A percentile compares a stretch with the other conserved stretches of the same genome.
These are phyloP conservation scores for Metschnikowia lochheadii DNA, from an alignment of 805 yeast species.

Conservation along the genomic window DNA sequence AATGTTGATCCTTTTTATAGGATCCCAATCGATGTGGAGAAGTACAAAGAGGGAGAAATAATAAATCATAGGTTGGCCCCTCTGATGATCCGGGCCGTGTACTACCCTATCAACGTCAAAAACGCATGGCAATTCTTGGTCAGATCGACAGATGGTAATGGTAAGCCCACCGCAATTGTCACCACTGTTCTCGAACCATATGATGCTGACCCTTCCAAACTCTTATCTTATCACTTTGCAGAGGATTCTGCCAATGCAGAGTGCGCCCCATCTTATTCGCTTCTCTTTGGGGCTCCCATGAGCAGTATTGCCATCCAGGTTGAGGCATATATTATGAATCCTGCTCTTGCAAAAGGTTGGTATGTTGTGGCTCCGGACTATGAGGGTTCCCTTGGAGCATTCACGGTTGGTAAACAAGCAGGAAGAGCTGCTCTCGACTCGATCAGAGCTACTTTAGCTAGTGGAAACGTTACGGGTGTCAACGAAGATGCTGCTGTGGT, in stretches of 20 bases:
- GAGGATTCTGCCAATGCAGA: slow-evolving; percentile 20
- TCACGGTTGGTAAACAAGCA: slow-evolving; percentile 29
- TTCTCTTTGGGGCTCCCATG: slow-evolving; percentile 14
- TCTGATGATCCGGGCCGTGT: slow-evolving; percentile 7
- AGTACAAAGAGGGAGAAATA: slow-evolving; percentile 10
- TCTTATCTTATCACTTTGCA: slow-evolving; percentile 20
- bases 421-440: slow-evolving; percentile 31
- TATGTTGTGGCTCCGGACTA: slow-evolving; percentile 33
- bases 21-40: slow-evolving; percentile 6
- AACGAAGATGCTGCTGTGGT: slow-evolving; percentile 18
- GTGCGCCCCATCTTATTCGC: slow-evolving; percentile 22
- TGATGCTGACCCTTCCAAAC: slow-evolving; percentile 21
- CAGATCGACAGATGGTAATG: slow-evolving; percentile 20
- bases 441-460: slow-evolving; percentile 24
- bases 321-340: slow-evolving; percentile 15
- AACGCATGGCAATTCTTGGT: slow-evolving; percentile 23
- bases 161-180: slow-evolving; percentile 19
- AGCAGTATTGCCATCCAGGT: slow-evolving; percentile 16
- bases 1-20: slow-evolving; percentile 9
- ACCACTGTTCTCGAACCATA: slow-evolving; percentile 23
- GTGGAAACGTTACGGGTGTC: slow-evolving; percentile 19
- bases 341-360: slow-evolving; percentile 26
- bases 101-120: slow-evolving; percentile 10
- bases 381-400: slow-evolving; percentile 31
- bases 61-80: slow-evolving; percentile 9